phyloP scores from a whole-genome alignment of 257 asterid species.

The Petunia secreta region DNA sequence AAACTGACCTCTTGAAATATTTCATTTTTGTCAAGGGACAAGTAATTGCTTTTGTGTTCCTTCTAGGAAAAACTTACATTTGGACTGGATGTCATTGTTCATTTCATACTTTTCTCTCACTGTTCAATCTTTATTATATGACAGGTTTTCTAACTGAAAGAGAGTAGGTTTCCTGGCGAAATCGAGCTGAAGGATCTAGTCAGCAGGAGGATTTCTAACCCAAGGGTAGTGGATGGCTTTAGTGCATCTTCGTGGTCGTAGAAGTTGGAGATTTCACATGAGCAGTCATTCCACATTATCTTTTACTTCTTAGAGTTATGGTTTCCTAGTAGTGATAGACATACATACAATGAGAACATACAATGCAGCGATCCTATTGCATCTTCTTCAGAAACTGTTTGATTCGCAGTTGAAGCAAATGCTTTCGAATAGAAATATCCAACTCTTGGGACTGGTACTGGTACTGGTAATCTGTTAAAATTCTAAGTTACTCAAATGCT shows the following conservation, averaged over 20 bases:
- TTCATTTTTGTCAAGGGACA: neutral
- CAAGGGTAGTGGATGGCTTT: constrained; percentile 58
- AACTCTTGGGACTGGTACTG: neutral
- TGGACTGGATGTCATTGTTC: neutral
- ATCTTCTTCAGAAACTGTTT: neutral
- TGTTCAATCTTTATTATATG: neutral
- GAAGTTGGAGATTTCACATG: constrained; percentile 21
- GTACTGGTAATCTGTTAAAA: neutral
- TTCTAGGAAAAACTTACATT: neutral
- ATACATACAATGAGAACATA: constrained; percentile 13
- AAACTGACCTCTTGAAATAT: neutral
- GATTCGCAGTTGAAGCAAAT: neutral
- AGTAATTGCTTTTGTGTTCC: neutral
- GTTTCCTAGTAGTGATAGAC: neutral
- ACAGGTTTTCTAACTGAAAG: constrained; percentile 80
- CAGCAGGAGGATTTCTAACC: constrained; percentile 59
- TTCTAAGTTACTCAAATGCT: neutral
- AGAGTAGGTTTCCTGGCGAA: constrained; percentile 87
- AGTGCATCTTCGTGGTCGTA: constrained; percentile 47
- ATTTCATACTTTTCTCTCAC: neutral
- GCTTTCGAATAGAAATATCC: neutral
- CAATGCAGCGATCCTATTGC: too few species aligned
- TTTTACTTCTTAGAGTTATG: neutral
- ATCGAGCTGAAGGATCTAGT: constrained; percentile 87
- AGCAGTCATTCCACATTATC: neutral